Evolutionary conservation across 345 rosid genomes (phyloP).

Genomic region (Lumnitzera littorea): DNA sequence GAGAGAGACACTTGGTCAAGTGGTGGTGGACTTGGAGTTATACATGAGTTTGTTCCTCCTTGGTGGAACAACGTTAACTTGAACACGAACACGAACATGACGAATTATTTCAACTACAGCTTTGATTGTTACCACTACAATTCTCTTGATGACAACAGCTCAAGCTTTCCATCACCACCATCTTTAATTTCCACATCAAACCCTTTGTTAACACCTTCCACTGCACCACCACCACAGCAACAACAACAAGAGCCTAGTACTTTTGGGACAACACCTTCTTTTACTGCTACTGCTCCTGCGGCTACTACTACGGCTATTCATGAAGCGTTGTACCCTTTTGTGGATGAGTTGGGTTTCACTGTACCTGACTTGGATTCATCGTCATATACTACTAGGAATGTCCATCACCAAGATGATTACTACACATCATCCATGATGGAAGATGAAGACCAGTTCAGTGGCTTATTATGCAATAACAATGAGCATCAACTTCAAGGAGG

Average conservation of each 20-base stretch:
- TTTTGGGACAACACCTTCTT: constrained; percentile 14
- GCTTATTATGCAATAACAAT: constrained; percentile 18
- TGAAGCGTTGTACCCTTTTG: constrained; percentile 9
- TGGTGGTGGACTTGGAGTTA: not conserved
- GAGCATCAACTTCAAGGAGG: constrained; percentile 25
- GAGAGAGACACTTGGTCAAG: constrained; percentile 14
- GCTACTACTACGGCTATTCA: constrained; percentile 2
- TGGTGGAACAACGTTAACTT: too few species aligned
- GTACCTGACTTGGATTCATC: constrained; percentile 26
- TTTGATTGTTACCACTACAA: too few species aligned
- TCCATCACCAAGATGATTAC: not conserved
- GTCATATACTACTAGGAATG: constrained; percentile 4
- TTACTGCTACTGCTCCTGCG: too few species aligned
- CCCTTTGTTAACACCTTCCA: constrained; percentile 9
- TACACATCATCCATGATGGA: constrained; percentile 10
- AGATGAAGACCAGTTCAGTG: constrained; percentile 5
- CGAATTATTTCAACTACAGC: too few species aligned
- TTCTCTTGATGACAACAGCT: too few species aligned
- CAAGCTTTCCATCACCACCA: too few species aligned
- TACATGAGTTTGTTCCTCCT: too few species aligned
- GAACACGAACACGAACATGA: too few species aligned
- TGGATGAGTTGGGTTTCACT: constrained; percentile 31
- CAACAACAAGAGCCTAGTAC: constrained; percentile 22
- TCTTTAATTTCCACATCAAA: too few species aligned
- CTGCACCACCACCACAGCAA: constrained; percentile 24